phyloP scores from a whole-genome alignment of 1,284 basidiomycete genomes.

The Mycena citricolor region DNA sequence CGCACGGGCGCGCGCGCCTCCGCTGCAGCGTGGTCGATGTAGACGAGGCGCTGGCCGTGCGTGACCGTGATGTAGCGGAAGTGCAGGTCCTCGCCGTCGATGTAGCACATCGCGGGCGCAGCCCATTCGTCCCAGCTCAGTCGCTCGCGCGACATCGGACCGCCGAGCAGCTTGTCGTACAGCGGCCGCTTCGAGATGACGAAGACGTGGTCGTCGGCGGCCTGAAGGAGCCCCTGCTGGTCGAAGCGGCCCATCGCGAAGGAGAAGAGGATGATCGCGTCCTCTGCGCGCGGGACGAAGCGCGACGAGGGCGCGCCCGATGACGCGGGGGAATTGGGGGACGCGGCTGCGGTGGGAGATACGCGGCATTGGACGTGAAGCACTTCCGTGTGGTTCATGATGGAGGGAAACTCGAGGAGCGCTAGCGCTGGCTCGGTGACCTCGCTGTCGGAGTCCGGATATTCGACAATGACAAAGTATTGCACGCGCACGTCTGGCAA shows the following conservation, averaged over 20 bases:
- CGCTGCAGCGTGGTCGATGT: conserved; percentile 24
- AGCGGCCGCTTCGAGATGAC: conserved; percentile 7
- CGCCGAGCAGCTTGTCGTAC: neutral
- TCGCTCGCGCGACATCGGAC: neutral
- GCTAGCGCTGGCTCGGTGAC: neutral
- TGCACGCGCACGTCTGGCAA: conserved; percentile 8
- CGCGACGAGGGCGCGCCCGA: neutral
- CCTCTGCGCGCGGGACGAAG: conserved; percentile 4
- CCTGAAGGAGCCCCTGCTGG: neutral
- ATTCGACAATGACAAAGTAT: conserved; percentile 16
- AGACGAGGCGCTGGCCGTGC: conserved; percentile 43
- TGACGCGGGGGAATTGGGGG: neutral
- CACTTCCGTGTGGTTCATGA: neutral
- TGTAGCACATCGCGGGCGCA: conserved; percentile 40
- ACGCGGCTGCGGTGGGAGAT: conserved; percentile 16
- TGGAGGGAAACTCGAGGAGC: conserved; percentile 1
- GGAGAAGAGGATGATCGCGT: conserved; percentile 10
- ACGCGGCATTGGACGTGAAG: conserved; percentile 15
- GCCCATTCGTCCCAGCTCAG: conserved; percentile 44
- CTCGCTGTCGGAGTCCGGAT: conserved; percentile 8
- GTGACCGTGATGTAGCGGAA: conserved; percentile 51
- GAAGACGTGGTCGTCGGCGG: conserved; percentile 2
- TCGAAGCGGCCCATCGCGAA: neutral
- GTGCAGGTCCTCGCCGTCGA: conserved; percentile 36
- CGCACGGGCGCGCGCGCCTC: conserved; percentile 18